Base-by-base conservation (phyloP, 768 basidiomycete genomes). In the Mrakia hoshinonis region DNA sequence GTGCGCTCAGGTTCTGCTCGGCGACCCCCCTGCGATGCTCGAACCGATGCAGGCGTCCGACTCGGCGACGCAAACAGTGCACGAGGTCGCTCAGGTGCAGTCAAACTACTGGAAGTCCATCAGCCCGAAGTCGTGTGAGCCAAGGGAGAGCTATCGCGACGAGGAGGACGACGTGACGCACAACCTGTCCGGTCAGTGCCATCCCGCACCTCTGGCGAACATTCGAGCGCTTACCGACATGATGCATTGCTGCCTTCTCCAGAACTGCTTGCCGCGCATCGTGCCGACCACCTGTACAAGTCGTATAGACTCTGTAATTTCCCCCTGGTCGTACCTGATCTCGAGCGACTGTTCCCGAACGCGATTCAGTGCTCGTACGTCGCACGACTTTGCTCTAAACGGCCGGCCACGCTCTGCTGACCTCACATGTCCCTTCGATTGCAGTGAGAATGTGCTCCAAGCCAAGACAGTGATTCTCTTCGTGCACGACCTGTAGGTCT, bases 351-450 rank as follows among this genome's bases (percentile, higher is more conserved):
- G 2, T 97, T 92, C 78, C 85, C 86, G 11, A 84, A 88, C 1
- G 93, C 97, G 78, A 83, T 96, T 54, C 86, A 92, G 79, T 90
- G 90, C 87, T 90, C 90, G 94, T 94, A 80, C 73, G 91, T 82
- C 49, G 68, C 4, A 55, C 31, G 6, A 12, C 60, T 12, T 11
- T 13, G 20, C 65, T 4, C n/a, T 7, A 43, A 31, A 26, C 38
- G 43, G 20, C 46, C 46, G 48, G 69, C 12, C 22, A n/a, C 62
- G 20, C 38, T n/a, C n/a, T 48, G n/a, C 4, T n/a, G 6, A 46
- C 60, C 54, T 36, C 29, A 63, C 64, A 43, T 39, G 31, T 63
- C 63, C 39, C n/a, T 64, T 22, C 62, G 54, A n/a, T 31, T 15
- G 1, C 73, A 96, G 94, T 39, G 80, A 83, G 55, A 89, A 94